Conservation (phyloP, 768 basidiomycete species). For the Plicaturopsis crispa region DNA sequence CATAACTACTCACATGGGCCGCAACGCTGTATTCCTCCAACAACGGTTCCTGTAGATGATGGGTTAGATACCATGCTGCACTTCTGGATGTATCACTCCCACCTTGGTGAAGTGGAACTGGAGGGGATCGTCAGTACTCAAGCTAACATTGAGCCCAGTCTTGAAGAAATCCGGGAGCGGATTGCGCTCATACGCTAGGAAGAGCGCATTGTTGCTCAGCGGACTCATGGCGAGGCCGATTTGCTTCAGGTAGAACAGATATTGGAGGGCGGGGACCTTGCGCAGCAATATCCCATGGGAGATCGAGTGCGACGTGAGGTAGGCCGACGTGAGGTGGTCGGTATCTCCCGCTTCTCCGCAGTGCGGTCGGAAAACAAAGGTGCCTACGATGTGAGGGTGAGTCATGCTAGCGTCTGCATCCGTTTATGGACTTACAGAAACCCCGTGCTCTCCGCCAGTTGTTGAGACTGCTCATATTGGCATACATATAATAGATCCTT, state of each 20-base stretch:
- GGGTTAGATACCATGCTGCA: too few relatives aligned
- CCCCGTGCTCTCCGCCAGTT: slow-evolving; percentile 83
- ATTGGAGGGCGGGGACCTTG: slow-evolving; percentile 95
- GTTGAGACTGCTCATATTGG: slow-evolving; percentile 93
- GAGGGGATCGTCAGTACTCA: slow-evolving; percentile 92
- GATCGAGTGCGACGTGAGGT: slow-evolving; percentile 94
- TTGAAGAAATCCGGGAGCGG: slow-evolving; percentile 97
- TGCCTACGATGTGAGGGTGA: slow-evolving; percentile 45
- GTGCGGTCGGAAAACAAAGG: slow-evolving; percentile 95
- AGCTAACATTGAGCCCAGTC: slow-evolving; percentile 88
- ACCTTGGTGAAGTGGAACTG: slow-evolving; percentile 99
- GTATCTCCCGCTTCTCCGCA: slow-evolving; percentile 98
- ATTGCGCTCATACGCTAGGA: slow-evolving; percentile 94
- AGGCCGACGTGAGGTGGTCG: slow-evolving; percentile 93
- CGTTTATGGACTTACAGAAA: slow-evolving; percentile 61
- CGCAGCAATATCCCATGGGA: slow-evolving; percentile 98
- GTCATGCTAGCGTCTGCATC: background rate
- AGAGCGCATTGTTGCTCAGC: slow-evolving; percentile 94
- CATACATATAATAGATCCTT: slow-evolving; percentile 97
- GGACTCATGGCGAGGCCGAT: slow-evolving; percentile 99
- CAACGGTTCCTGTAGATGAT: slow-evolving; percentile 65
- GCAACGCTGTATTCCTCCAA: slow-evolving; percentile 98
- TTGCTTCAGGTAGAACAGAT: slow-evolving; percentile 96
- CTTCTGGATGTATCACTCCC: too few relatives aligned
- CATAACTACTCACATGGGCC: slow-evolving; percentile 62